A percentile compares a stretch with the other conserved stretches of the same genome.
phyloP scores from a whole-genome alignment of 495 filamentous ascomycete genomes.

The Trichoderma virens region DNA sequence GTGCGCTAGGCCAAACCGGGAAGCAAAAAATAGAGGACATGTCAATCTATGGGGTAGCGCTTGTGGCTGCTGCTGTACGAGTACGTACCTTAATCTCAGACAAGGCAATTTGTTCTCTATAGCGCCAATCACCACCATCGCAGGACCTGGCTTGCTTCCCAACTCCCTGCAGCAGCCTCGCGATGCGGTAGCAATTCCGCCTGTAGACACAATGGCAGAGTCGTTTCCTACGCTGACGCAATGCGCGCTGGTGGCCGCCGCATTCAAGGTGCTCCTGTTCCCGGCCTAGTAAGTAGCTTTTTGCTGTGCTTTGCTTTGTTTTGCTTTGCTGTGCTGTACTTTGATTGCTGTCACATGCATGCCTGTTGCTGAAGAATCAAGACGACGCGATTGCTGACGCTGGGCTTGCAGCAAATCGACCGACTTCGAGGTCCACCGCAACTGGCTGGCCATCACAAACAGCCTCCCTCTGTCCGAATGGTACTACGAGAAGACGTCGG shows the following conservation, averaged over 20 bases:
- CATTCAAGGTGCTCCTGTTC: conserved; percentile 89
- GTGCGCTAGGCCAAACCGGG: not conserved
- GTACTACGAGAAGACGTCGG: conserved; percentile 95
- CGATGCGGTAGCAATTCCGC: not conserved
- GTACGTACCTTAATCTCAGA: not conserved
- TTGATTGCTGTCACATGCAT: too few species aligned
- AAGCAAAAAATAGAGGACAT: not conserved
- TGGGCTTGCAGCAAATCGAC: conserved; percentile 78
- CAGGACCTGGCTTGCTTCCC: not conserved
- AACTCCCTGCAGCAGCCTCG: not conserved
- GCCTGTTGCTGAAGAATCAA: too few species aligned
- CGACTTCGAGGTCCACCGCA: conserved; percentile 96
- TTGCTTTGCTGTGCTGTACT: too few species aligned
- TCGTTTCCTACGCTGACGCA: conserved; percentile 78
- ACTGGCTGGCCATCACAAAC: conserved; percentile 93
- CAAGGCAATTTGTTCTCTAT: conserved; percentile 4
- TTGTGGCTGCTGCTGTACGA: conserved; percentile 5
- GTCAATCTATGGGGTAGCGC: not conserved
- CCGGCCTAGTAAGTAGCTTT: conserved; percentile 79
- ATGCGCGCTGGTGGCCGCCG: conserved; percentile 77
- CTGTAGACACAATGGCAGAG: conserved; percentile 57
- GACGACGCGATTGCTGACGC: too few species aligned
- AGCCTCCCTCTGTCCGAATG: conserved; percentile 81
- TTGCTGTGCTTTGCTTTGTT: not conserved
- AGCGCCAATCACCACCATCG: not conserved